Conservation (phyloP, 177 flowering plant genomes). For the Vitis hybrid region DNA sequence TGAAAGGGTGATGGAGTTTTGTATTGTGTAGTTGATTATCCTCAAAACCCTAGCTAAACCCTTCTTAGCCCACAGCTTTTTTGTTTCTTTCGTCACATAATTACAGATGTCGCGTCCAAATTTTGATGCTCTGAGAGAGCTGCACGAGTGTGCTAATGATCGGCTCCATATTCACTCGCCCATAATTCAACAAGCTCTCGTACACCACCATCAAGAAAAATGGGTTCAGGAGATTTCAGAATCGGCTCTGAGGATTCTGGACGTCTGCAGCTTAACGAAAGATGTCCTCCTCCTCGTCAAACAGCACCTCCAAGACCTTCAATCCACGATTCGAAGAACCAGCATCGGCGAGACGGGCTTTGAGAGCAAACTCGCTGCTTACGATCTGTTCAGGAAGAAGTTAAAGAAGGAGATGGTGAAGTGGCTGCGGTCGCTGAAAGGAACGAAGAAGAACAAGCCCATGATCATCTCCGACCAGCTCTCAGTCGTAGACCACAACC, state of each 20-base stretch:
- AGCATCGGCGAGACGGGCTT: constrained; percentile 12
- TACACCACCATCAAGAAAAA: constrained; percentile 31
- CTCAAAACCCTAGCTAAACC: no score
- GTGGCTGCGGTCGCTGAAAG: constrained; percentile 43
- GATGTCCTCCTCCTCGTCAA: constrained; percentile 46
- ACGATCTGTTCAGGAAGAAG: constrained; percentile 33
- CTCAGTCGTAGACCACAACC: constrained; percentile 21
- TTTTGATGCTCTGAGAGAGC: constrained; percentile 39
- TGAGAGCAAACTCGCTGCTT: constrained; percentile 18
- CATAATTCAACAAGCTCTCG: constrained; percentile 29
- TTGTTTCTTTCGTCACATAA: no score
- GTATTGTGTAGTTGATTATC: no score
- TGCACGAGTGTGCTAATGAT: constrained; percentile 54
- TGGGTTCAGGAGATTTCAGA: constrained; percentile 50
- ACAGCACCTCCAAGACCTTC: constrained; percentile 43
- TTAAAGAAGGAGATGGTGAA: constrained; percentile 49
- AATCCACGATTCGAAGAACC: constrained; percentile 36
- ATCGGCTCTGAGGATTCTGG: constrained; percentile 49
- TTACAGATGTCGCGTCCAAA: constrained; percentile 20
- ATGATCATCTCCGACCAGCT: constrained; percentile 5
- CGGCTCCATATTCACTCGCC: constrained; percentile 39
- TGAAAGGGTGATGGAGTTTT: no score
- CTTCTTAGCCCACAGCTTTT: no score
- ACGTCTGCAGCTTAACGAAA: constrained; percentile 45
- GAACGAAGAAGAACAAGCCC: constrained; percentile 23